These are phyloP conservation scores for Talaromyces stipitatus DNA, from an alignment of 495 filamentous ascomycete genomes.

Conservation along the genomic window DNA sequence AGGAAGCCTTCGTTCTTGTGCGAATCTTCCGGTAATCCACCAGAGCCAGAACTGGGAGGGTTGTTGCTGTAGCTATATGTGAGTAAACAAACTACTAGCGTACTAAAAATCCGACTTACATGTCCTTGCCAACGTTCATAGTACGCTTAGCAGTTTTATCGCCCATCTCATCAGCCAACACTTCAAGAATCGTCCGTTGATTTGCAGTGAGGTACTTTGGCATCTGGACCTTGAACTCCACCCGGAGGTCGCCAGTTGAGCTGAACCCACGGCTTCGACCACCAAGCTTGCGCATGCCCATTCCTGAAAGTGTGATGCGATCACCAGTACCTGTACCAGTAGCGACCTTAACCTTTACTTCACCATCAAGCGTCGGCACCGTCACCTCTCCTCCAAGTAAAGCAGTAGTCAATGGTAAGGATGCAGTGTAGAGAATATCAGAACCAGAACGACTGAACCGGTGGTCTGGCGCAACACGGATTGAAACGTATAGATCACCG, in stretches of 20 bases:
- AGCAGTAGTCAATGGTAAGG: conserved; percentile 87
- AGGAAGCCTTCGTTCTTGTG: conserved; percentile 77
- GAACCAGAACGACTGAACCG: conserved; percentile 80
- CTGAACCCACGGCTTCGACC: conserved; percentile 40
- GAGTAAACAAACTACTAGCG: background rate
- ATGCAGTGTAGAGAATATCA: conserved; percentile 86
- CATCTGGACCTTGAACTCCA: conserved; percentile 93
- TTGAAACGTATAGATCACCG: conserved; percentile 83
- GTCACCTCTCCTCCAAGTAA: conserved; percentile 82
- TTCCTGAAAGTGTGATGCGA: conserved; percentile 73
- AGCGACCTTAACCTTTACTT: conserved; percentile 79
- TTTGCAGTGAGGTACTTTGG: conserved; percentile 85
- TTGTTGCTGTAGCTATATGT: conserved; percentile 3
- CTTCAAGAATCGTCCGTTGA: conserved; percentile 85
- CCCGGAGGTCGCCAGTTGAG: conserved; percentile 69
- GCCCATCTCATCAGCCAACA: conserved; percentile 89
- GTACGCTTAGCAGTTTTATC: conserved; percentile 87
- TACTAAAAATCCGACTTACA: conserved; percentile 23
- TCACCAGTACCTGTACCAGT: conserved; percentile 92
- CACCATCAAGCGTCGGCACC: conserved; percentile 82
- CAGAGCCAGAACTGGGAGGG: conserved; percentile 1
- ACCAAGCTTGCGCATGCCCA: conserved; percentile 82
- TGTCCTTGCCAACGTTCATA: conserved; percentile 61
- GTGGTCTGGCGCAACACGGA: conserved; percentile 73
- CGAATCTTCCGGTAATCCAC: conserved; percentile 23